Percentiles rank a stretch among this genome's conserved stretches.
Conservation (phyloP, 495 filamentous ascomycete genomes). For the Chaetomium tenue region DNA sequence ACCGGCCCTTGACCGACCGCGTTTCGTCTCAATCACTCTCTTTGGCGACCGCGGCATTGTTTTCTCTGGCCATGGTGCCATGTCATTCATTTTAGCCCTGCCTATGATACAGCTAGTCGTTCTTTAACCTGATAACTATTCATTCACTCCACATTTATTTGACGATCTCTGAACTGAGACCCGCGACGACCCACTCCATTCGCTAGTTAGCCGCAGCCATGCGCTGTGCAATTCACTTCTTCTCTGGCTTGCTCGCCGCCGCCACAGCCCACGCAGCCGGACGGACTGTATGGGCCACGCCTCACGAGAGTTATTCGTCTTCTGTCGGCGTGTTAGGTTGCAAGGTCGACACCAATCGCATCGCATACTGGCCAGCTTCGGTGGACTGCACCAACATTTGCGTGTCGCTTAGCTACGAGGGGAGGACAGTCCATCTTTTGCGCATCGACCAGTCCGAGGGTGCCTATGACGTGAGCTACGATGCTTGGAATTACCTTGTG, state of each 20-base stretch:
- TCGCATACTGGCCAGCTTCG: slow-evolving; percentile 50
- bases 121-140: slow-evolving; percentile 15
- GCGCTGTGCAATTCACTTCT: slow-evolving; percentile 20
- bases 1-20: background rate
- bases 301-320: slow-evolving; percentile 51
- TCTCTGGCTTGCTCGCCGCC: slow-evolving; percentile 15
- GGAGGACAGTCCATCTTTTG: slow-evolving; percentile 44
- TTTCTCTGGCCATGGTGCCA: slow-evolving; percentile 17
- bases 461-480: slow-evolving; percentile 51
- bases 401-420: slow-evolving; percentile 44
- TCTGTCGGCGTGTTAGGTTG: slow-evolving; percentile 52
- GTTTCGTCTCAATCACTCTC: slow-evolving; percentile 2
- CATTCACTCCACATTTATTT: background rate
- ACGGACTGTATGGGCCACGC: slow-evolving; percentile 48
- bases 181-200: slow-evolving; percentile 17
- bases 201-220: slow-evolving; percentile 15
- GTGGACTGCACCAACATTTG: slow-evolving; percentile 52
- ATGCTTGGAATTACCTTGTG: slow-evolving; percentile 52
- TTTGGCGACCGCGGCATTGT: slow-evolving; percentile 3
- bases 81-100: slow-evolving; percentile 21
- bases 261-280: slow-evolving; percentile 32
- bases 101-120: slow-evolving; percentile 10
- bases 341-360: slow-evolving; percentile 49
- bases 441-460: slow-evolving; percentile 49
- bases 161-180: background rate